Percentiles rank a stretch among this genome's conserved stretches.
These are phyloP conservation scores for Amniculicola lignicola DNA, from an alignment of 495 filamentous ascomycete genomes.

Conservation along the genomic window DNA sequence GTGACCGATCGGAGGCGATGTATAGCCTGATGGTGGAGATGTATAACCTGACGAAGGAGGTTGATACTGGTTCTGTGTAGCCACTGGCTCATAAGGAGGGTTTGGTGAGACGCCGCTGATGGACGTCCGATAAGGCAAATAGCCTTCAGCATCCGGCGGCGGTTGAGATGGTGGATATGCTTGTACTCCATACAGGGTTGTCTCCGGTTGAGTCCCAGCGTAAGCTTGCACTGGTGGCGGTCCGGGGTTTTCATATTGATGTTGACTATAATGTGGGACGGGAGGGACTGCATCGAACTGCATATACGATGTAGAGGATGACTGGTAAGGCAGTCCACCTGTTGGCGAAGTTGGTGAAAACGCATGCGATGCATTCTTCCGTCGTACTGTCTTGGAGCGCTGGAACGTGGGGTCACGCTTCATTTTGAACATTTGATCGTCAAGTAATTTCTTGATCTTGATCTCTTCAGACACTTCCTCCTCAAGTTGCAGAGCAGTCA, in stretches of 20 bases:
- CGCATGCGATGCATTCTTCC: not conserved
- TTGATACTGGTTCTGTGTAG: no score
- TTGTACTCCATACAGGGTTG: no score
- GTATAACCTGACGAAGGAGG: no score
- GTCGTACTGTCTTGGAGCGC: slow-evolving; percentile 16
- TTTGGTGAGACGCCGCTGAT: no score
- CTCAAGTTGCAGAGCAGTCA: slow-evolving; percentile 15
- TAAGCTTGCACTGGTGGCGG: no score
- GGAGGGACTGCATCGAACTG: not conserved
- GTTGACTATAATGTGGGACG: not conserved
- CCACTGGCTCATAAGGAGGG: no score
- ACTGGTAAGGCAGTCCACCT: not conserved
- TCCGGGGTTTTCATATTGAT: not conserved
- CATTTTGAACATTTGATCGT: slow-evolving; percentile 17
- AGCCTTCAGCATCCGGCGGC: no score
- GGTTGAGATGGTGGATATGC: no score
- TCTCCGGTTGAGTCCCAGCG: no score
- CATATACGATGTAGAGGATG: not conserved
- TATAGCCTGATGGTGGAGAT: no score
- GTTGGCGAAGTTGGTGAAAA: slow-evolving; percentile 1
- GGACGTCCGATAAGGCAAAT: no score
- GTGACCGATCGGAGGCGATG: no score
- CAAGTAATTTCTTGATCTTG: slow-evolving; percentile 27
- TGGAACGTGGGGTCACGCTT: slow-evolving; percentile 24
- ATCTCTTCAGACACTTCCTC: slow-evolving; percentile 16